Base-by-base conservation (phyloP, 106 monocot species). In the Dendrobium catenatum region DNA sequence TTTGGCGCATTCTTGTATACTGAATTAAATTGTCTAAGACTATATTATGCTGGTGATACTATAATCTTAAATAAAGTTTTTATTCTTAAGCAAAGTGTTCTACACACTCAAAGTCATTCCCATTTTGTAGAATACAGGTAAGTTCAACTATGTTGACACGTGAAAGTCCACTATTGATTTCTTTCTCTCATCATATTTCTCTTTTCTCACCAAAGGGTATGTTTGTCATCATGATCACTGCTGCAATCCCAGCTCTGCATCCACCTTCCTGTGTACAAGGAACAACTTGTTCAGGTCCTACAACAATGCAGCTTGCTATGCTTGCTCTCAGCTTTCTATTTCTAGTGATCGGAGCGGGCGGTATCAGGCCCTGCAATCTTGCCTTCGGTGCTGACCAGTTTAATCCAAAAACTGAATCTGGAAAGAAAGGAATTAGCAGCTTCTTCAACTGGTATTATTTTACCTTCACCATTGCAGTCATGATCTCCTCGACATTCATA, bases 381-480 rank as follows among this genome's bases (percentile, higher is more conserved):
- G 84, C 95, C 42, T 95, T 95, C 42, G 95, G 93, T 16, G 90
- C 87, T 0, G 95, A 95, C 82, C 95, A 95, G 78, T 95, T 95
- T 81, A 72, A 95, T 68, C 87, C 91, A 6, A 24, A 76, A 9
- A 95, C 89, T 0, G 91, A 88, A 5, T 77, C 80, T 10, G 93
- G 93, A 5, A 73, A 72, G 78, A 80, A 79, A 11, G 92, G 89
- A 61, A 89, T 92, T 82, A 77, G 81, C 80, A 95, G 93, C 89
- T 95, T 95, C 90, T 92, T 95, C 92, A 95, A 92, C 83, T 90
- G 90, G 90, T 94, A 92, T 85, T 95, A 93, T 86, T 86, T 89
- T 82, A 91, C 90, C 79, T 86, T 88, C 88, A 89, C 88, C 40
- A 41, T 88, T 31, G 79, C 93, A 31, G 74, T 93, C 40, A 89